Evolutionary conservation across 441 rosid species (phyloP), one percentile per base, ranked within the genome.

Genomic region (Brassica balearica): DNA sequence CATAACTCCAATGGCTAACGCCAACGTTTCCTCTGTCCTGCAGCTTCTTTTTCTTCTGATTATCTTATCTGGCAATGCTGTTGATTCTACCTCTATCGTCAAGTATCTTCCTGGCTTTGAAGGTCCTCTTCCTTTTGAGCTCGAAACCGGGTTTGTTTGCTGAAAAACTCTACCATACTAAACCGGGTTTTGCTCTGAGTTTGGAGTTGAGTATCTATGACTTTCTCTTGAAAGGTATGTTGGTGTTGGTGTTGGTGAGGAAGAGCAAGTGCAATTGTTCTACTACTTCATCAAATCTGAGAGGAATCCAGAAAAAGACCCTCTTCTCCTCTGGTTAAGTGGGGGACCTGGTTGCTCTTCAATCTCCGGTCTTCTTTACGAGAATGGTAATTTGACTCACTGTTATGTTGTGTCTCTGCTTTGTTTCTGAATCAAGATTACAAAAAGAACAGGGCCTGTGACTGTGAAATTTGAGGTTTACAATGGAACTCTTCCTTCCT

Each of bases 301-400:
- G 66, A 38, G 85, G 34, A 81, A 75, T 63, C 82, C 83, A 14
- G 12, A 17, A 14, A 65, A 82, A 7, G 94, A 88, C 59, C 91
- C 96, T 74, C 79, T 92, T 29, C 14, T 92, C 80, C 82, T 89
- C 23, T 92, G 97, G 97, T 76, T 92, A 41, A 88, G 89, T 23
- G 96, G 97, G 8, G 96, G 97, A 69, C 97, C 93, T 43, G 92
- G 91, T 58, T 93, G 97, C 80, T 85, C 96, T 8, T 82, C 83
- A 8, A 53, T 93, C 11, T 80, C 90, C 2, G 91, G 74, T 53
- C 83, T 91, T 67, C 55, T 72, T 69, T 84, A 19, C 55, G 92
- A 56, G 61, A 56, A 56, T 3, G 60, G 96, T 92, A 79, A 61
- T 46, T 15, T 64, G 3, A 0, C 20, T 43, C 19, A 56, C 29